Evolutionary conservation across 257 asterid species (phyloP).

Genomic region (Solanum stenotomum): DNA sequence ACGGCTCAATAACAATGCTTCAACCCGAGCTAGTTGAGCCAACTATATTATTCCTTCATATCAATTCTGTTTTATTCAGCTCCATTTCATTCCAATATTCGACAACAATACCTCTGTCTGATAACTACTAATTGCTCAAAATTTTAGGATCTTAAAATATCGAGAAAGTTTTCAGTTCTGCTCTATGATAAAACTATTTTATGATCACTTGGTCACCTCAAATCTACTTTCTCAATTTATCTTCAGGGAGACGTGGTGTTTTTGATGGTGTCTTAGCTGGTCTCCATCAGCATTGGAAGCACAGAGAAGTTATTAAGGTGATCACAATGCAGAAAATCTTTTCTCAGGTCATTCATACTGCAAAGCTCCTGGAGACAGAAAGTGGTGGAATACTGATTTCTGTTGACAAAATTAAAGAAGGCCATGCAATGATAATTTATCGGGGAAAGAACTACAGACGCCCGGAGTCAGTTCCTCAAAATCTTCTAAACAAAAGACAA

Average conservation of each 20-base stretch:
- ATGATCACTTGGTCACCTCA: background rate
- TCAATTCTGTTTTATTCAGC: background rate
- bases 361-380: constrained; percentile 54
- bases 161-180: background rate
- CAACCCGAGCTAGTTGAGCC: background rate
- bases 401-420: constrained; percentile 71
- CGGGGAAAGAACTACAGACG: constrained; percentile 93
- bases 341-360: constrained; percentile 58
- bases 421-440: constrained; percentile 79
- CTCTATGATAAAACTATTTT: background rate
- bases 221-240: constrained; percentile 1
- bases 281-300: constrained; percentile 94
- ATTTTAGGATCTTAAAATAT: background rate
- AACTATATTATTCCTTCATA: background rate
- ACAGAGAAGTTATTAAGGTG: constrained; percentile 81
- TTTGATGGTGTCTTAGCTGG: constrained; percentile 83
- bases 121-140: background rate
- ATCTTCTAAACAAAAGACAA: constrained; percentile 60
- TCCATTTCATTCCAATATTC: background rate
- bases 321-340: constrained; percentile 73
- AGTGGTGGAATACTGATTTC: constrained; percentile 73
- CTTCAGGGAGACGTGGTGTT: constrained; percentile 82
- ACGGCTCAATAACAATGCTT: background rate
- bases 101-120: background rate
- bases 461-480: constrained; percentile 33